Evolutionary conservation across 495 filamentous ascomycete genomes (phyloP).

Genomic region (Penicillium taxi): DNA sequence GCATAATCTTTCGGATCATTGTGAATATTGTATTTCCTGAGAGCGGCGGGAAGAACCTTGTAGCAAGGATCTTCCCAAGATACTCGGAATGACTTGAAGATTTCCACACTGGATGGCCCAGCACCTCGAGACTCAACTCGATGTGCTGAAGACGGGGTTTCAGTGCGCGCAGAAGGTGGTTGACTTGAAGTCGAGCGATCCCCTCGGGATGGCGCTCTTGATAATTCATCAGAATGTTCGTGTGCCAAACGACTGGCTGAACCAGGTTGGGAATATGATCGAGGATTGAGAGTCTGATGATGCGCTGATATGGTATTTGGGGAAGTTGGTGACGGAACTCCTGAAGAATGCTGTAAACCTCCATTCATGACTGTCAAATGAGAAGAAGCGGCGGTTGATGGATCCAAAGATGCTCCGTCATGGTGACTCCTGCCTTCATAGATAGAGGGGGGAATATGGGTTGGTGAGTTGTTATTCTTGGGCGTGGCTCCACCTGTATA

Average conservation of each 20-base stretch:
- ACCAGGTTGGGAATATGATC: conserved; percentile 39
- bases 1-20: conserved; percentile 96
- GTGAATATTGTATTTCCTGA: conserved; percentile 97
- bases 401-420: conserved; percentile 47
- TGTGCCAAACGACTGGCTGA: conserved; percentile 28
- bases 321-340: conserved; percentile 79
- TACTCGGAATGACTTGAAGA: conserved; percentile 97
- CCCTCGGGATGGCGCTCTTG: conserved; percentile 17
- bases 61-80: conserved; percentile 97
- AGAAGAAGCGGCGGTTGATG: conserved; percentile 61
- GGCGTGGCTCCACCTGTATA: conserved; percentile 68
- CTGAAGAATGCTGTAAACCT: conserved; percentile 56
- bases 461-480: conserved; percentile 75
- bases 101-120: conserved; percentile 60
- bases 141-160: conserved; percentile 23
- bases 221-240: conserved; percentile 39
- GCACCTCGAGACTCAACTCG: conserved; percentile 45
- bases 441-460: conserved; percentile 56
- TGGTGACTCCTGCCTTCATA: conserved; percentile 47
- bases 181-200: conserved; percentile 36
- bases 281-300: conserved; percentile 40
- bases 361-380: conserved; percentile 70
- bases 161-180: conserved; percentile 30
- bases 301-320: conserved; percentile 48
- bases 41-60: conserved; percentile 89